These are phyloP conservation scores for Rhodotorula sp. DNA, from an alignment of 1,284 basidiomycete genomes.

Conservation along the genomic window DNA sequence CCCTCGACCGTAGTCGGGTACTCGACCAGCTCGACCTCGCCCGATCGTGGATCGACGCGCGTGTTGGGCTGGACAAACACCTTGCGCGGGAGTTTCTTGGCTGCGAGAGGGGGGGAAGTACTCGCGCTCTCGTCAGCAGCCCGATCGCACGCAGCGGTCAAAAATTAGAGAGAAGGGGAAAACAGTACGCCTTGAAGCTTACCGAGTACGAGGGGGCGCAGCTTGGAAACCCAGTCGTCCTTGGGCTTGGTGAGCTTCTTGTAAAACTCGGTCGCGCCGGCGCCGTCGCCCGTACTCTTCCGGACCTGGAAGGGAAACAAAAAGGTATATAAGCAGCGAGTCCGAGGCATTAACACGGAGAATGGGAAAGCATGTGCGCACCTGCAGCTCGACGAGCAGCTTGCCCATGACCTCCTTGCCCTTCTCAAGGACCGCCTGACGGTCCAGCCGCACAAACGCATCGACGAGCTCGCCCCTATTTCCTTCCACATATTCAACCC, in stretches of 20 bases:
- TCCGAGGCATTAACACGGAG: too few species aligned
- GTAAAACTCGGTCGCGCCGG: conserved; percentile 69
- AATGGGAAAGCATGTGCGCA: conserved; percentile 51
- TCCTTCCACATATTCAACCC: conserved; percentile 62
- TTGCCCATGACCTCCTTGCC: conserved; percentile 67
- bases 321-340: not conserved
- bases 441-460: conserved; percentile 68
- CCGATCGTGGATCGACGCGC: conserved; percentile 54
- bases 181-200: not conserved
- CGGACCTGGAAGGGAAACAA: not conserved
- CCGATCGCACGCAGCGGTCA: not conserved
- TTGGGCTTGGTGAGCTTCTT: conserved; percentile 68
- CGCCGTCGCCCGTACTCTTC: conserved; percentile 76
- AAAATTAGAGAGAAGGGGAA: not conserved
- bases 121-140: too few species aligned
- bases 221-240: conserved; percentile 67
- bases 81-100: conserved; percentile 76
- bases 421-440: conserved; percentile 61
- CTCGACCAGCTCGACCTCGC: conserved; percentile 64
- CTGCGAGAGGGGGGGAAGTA: not conserved
- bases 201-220: conserved; percentile 68
- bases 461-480: conserved; percentile 62
- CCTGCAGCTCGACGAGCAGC: conserved; percentile 71
- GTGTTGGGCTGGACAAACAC: conserved; percentile 76
- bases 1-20: conserved; percentile 69